These are phyloP conservation scores for Bromus sterilis DNA, from an alignment of 176 grass and related monocot genomes.

Conservation along the genomic window DNA sequence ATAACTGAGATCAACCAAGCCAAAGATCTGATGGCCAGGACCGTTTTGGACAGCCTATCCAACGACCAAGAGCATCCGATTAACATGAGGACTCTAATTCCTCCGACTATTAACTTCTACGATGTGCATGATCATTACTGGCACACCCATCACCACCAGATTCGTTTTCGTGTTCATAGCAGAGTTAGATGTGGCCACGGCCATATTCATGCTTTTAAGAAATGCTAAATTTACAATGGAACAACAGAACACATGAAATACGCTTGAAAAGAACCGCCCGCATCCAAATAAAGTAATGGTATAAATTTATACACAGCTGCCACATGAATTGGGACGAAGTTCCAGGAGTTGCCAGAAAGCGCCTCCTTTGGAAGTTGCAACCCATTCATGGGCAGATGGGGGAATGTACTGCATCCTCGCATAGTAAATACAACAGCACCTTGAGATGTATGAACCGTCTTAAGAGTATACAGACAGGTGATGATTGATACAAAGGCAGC, in stretches of 20 bases:
- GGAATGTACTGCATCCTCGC: not conserved
- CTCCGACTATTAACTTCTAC: no score
- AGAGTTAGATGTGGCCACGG: not conserved
- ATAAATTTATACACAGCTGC: constrained; percentile 18
- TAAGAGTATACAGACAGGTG: not conserved
- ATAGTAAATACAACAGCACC: constrained; percentile 14
- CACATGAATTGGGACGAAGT: not conserved
- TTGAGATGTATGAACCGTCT: not conserved
- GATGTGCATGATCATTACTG: not conserved
- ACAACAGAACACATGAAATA: not conserved
- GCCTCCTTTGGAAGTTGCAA: not conserved
- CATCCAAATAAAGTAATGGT: not conserved
- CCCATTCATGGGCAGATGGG: not conserved
- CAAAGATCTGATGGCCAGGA: no score
- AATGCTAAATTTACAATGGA: not conserved
- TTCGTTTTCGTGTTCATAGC: not conserved
- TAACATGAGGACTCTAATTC: no score
- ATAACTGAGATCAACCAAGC: no score
- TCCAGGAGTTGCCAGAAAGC: not conserved
- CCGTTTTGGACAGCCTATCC: no score
- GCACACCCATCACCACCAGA: not conserved
- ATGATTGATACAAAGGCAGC: not conserved
- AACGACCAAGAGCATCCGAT: no score
- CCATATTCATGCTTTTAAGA: not conserved
- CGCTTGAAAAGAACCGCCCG: not conserved